Conservation (phyloP, 108 stramenopile genomes). For the Skeletonema costatum region DNA sequence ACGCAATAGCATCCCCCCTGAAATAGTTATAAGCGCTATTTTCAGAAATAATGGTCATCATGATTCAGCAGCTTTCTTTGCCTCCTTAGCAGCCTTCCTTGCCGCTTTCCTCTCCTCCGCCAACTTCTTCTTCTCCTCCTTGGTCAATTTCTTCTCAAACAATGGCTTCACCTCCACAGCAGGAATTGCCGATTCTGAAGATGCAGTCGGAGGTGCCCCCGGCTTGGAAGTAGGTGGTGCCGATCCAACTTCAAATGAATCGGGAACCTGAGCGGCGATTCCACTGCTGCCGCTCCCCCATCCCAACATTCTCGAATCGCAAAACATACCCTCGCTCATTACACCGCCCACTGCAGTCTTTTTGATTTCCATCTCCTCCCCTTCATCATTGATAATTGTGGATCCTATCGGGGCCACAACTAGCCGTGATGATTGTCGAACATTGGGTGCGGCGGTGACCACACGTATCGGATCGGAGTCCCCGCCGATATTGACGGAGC, state of each 20-base stretch:
- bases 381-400: constrained; percentile 59
- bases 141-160: constrained; percentile 88
- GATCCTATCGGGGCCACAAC: constrained; percentile 76
- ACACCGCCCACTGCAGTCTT: constrained; percentile 85
- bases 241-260: constrained; percentile 55
- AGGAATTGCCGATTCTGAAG: not conserved
- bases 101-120: constrained; percentile 74
- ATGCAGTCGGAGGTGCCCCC: constrained; percentile 35
- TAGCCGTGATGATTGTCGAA: constrained; percentile 75
- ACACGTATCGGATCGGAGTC: constrained; percentile 61
- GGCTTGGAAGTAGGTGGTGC: constrained; percentile 80
- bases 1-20: not conserved
- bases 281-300: constrained; percentile 82
- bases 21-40: not conserved
- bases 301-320: constrained; percentile 86
- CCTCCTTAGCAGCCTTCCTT: constrained; percentile 77
- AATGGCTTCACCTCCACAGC: constrained; percentile 54
- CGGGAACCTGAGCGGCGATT: constrained; percentile 80
- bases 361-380: constrained; percentile 66
- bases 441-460: constrained; percentile 81
- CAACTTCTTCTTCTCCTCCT: constrained; percentile 89
- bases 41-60: constrained; percentile 2
- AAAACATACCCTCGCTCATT: constrained; percentile 88
- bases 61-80: constrained; percentile 34
- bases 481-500: constrained; percentile 48